phyloP scores from a whole-genome alignment of 192 early-diverging fungal species.

The Entophlyctis helioformis region DNA sequence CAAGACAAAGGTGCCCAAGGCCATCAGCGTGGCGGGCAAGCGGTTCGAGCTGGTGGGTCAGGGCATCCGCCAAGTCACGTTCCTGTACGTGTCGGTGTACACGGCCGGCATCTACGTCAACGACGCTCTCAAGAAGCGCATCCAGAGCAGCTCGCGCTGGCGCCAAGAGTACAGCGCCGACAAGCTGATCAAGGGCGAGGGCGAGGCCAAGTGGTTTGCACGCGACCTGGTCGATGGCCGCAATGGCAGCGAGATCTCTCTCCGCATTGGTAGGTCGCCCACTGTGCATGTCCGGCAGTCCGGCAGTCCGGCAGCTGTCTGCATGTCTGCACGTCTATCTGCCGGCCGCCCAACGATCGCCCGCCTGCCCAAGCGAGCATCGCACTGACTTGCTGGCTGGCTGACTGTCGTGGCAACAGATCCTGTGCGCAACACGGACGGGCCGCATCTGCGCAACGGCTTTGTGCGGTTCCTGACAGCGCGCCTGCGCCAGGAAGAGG shows the following conservation, averaged over 20 bases:
- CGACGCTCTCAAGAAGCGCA: background rate
- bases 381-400: too few species aligned
- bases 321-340: too few species aligned
- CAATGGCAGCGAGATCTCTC: background rate
- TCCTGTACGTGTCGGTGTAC: constrained; percentile 22
- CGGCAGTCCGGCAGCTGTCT: too few species aligned
- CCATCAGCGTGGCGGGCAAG: too few species aligned
- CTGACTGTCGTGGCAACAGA: too few species aligned
- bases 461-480: constrained; percentile 25
- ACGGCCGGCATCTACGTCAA: constrained; percentile 18
- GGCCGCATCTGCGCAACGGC: constrained; percentile 30
- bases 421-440: constrained; percentile 25
- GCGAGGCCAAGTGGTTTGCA: constrained; percentile 3
- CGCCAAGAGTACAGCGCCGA: background rate
- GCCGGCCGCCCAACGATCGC: background rate
- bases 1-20: too few species aligned
- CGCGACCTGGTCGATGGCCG: constrained; percentile 5
- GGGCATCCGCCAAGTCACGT: constrained; percentile 24
- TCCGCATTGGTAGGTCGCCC: constrained; percentile 9
- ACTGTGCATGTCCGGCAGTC: too few species aligned
- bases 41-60: constrained; percentile 19
- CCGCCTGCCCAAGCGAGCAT: background rate
- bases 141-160: constrained; percentile 3
- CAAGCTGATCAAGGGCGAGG: constrained; percentile 1
- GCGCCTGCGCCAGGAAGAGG: constrained; percentile 10